Evolutionary conservation across 129 eudicot genomes (phyloP), one percentile per base, ranked within the genome.

Genomic region (Flaveria sonorensis): DNA sequence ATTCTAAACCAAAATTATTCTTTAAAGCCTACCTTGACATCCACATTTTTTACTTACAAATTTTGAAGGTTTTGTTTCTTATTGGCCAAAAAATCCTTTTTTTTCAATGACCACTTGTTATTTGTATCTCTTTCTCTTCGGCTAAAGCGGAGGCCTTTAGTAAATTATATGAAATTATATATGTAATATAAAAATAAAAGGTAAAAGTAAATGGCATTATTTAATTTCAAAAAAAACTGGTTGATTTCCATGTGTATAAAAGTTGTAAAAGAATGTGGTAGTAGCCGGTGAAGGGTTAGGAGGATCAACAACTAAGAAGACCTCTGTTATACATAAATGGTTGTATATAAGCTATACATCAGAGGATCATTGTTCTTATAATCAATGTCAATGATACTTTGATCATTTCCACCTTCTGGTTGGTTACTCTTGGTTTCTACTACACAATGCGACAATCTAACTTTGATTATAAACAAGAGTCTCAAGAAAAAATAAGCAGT

Each of bases 291-390:
- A 26, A 26, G 30, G 30, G 30, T 26, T 26, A 26, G 2, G 3
- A 0, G 30, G 30, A 26, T 26, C 24, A 53, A 63, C 61, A 84
- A 78, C 75, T 62, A 79, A 23, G 77, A 81, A 13, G 18, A 92
- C 99, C 99, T 95, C 96, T 77, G 81, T 76, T 42, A 76, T 86
- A 69, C 85, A 82, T 80, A 84, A 82, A 77, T 78, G 71, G 48
- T 56, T 70, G 88, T 97, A 81, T 95, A 95, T 18, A 86, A 52
- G 79, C 92, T 81, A 80, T 97, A 92, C 89, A 89, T 89, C 62
- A 32, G 84, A 51, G 94, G 94, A 88, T 95, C 96, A 81, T 85
- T 86, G 79, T 83, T 84, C 75, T 84, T 78, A 65, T 84, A 86
- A 82, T 95, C 96, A 76, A 92, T 91, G 79, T 89, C 88, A 23